phyloP scores from a whole-genome alignment of 1,284 basidiomycete species.

The Neolentinus lepideus region DNA sequence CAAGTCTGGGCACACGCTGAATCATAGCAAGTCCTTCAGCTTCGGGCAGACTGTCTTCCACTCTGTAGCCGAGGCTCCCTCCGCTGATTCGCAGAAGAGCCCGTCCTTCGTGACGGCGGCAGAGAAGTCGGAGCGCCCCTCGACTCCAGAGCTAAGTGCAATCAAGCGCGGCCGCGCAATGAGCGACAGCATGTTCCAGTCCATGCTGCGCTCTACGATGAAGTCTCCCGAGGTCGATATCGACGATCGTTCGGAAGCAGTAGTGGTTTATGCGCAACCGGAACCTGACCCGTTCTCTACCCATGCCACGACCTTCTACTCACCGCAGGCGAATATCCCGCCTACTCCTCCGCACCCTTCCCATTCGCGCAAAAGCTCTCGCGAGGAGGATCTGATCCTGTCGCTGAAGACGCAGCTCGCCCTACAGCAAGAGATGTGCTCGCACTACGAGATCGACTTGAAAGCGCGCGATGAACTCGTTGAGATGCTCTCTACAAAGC shows the following conservation, averaged over 20 bases:
- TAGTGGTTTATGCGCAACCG: constrained; percentile 27
- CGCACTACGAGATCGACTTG: constrained; percentile 69
- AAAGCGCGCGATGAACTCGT: constrained; percentile 64
- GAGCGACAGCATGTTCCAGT: constrained; percentile 57
- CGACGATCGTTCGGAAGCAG: constrained; percentile 43
- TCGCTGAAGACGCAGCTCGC: constrained; percentile 66
- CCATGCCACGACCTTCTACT: constrained; percentile 69
- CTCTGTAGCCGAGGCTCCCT: constrained; percentile 23
- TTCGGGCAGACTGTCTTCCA: constrained; percentile 55
- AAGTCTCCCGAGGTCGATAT: constrained; percentile 41
- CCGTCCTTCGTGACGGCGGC: constrained; percentile 1
- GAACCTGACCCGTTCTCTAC: constrained; percentile 68
- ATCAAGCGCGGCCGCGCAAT: constrained; percentile 27
- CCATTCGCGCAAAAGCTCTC: constrained; percentile 55
- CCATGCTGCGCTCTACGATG: constrained; percentile 26
- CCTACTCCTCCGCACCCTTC: constrained; percentile 47
- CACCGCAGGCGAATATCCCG: constrained; percentile 62
- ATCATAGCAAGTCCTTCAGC: constrained; percentile 54
- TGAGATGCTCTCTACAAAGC: constrained; percentile 44
- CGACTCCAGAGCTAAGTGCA: constrained; percentile 10
- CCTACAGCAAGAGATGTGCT: constrained; percentile 59
- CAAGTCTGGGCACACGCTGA: constrained; percentile 8
- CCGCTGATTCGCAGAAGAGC: not conserved
- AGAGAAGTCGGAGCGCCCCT: constrained; percentile 3
- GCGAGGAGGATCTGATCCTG: constrained; percentile 62